Percentiles rank a stretch among this genome's conserved stretches.
Conservation (phyloP, 176 grass and related monocot genomes). For the Musa troglodytarum region DNA sequence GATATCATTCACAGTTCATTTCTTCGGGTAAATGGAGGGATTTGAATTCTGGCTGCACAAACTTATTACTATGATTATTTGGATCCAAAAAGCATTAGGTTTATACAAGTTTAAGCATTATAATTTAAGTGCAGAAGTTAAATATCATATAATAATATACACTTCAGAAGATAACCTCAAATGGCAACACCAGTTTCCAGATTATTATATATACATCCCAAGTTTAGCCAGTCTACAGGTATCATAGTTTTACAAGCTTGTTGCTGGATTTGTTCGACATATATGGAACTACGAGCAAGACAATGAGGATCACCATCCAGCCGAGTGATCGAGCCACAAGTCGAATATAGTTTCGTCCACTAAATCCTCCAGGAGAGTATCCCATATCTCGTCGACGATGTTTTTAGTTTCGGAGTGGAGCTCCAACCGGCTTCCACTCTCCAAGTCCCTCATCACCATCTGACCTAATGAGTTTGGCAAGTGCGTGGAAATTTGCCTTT, state of each 20-base stretch:
- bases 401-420: constrained; percentile 49
- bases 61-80: too few species aligned
- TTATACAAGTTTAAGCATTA: too few species aligned
- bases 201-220: neutral
- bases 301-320: neutral
- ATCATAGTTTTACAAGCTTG: neutral
- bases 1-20: too few species aligned
- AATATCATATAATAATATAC: neutral
- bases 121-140: too few species aligned
- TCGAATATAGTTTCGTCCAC: constrained; percentile 81
- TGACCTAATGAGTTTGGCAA: constrained; percentile 46
- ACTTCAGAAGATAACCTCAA: neutral
- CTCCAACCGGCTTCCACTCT: constrained; percentile 47
- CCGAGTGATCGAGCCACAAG: constrained; percentile 49
- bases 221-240: neutral
- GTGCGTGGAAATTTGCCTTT: constrained; percentile 33
- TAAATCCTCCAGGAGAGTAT: constrained; percentile 71
- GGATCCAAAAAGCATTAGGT: too few species aligned
- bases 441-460: constrained; percentile 49
- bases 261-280: neutral
- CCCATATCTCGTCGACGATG: constrained; percentile 67
- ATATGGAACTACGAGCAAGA: neutral
- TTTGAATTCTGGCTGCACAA: too few species aligned
- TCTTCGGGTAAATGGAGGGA: too few species aligned
- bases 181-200: neutral